Conservation (phyloP, 2,329 filamentous ascomycete genomes). For the Hirsutella rhossiliensis region DNA sequence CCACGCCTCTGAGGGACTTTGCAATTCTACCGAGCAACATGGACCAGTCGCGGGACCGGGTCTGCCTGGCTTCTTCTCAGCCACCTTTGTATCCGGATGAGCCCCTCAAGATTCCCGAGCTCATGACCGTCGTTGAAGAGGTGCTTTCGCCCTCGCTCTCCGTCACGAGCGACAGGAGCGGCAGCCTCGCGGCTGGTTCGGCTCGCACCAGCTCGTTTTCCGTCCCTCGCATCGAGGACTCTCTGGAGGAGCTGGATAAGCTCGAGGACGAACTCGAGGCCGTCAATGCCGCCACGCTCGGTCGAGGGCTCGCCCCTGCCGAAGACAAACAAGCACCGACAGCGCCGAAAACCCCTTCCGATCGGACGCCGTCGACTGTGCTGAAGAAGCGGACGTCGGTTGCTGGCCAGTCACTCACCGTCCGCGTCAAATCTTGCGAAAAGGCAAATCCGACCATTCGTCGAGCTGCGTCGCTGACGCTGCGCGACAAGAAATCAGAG, state of each 20-base stretch:
- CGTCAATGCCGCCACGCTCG: conserved; percentile 26
- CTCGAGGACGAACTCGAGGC: conserved; percentile 51
- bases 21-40: conserved; percentile 8
- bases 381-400: conserved; percentile 10
- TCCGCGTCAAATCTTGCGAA: conserved; percentile 27
- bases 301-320: conserved; percentile 4
- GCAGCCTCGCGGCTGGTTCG: conserved; percentile 22
- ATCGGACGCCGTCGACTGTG: conserved; percentile 5
- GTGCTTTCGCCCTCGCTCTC: conserved; percentile 21
- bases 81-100: conserved; percentile 12
- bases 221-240: conserved; percentile 47
- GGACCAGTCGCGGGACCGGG: conserved; percentile 6
- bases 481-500: conserved; percentile 14
- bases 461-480: conserved; percentile 27
- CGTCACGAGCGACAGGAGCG: conserved; percentile 15
- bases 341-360: conserved; percentile 8
- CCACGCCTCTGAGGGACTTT: conserved; percentile 26
- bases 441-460: conserved; percentile 26
- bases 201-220: conserved; percentile 18
- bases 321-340: conserved; percentile 2
- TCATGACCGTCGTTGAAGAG: conserved; percentile 16
- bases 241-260: conserved; percentile 48
- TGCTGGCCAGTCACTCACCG: conserved; percentile 15
- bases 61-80: conserved; percentile 2
- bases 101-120: conserved; percentile 17